phyloP scores from a whole-genome alignment of 768 basidiomycete species.

The Mycena olivaceomarginata region DNA sequence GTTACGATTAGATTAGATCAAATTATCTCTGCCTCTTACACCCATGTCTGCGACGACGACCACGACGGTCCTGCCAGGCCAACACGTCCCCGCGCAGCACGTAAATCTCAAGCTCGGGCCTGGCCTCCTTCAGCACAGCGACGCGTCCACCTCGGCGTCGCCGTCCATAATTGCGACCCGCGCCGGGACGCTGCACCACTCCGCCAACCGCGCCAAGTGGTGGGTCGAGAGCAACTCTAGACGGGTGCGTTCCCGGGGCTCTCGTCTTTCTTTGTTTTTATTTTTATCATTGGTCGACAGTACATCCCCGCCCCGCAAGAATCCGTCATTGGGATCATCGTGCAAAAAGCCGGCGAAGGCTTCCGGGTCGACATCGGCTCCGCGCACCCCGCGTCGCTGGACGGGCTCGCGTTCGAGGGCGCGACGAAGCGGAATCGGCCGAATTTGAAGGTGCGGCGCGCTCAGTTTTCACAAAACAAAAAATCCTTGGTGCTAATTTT shows the following conservation, averaged over 20 bases:
- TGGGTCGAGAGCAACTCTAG: constrained; percentile 93
- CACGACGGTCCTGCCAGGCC: constrained; percentile 84
- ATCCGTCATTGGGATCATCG: constrained; percentile 89
- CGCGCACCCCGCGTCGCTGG: constrained; percentile 89
- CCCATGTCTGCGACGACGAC: constrained; percentile 62
- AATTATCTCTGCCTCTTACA: constrained; percentile 32
- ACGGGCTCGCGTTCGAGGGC: constrained; percentile 95
- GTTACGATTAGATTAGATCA: background rate
- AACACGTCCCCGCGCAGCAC: constrained; percentile 82
- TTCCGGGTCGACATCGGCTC: constrained; percentile 96
- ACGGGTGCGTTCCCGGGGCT: constrained; percentile 75
- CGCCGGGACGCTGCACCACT: constrained; percentile 82
- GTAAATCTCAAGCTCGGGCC: constrained; percentile 92
- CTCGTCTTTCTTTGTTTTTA: background rate
- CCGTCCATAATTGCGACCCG: constrained; percentile 74
- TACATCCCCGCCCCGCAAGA: constrained; percentile 95
- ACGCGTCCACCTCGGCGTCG: constrained; percentile 54
- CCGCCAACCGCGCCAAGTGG: constrained; percentile 84
- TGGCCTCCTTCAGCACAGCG: constrained; percentile 76
- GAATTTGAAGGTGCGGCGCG: constrained; percentile 84
- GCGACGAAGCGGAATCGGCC: constrained; percentile 97
- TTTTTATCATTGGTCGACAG: constrained; percentile 59
- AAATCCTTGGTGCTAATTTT: constrained; percentile 13
- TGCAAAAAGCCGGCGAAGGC: constrained; percentile 89
- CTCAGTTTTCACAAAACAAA: too few relatives aligned